Conservation (phyloP, 1,284 basidiomycete genomes). For the Trametes hirsuta region DNA sequence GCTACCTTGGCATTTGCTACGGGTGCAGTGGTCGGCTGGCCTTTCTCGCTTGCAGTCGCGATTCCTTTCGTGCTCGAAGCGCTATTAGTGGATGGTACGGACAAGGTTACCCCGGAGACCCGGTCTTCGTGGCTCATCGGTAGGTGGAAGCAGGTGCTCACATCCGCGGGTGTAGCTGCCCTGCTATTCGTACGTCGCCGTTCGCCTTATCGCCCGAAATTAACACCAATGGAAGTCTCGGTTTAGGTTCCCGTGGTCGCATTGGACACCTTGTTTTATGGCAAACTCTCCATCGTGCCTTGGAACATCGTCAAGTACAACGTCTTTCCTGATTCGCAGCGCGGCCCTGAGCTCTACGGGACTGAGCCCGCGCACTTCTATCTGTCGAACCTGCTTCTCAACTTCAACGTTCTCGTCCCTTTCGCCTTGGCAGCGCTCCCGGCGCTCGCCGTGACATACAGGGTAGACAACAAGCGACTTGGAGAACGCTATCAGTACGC, state of each 20-base stretch:
- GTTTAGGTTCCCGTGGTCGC: slow-evolving; percentile 70
- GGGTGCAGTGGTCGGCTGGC: slow-evolving; percentile 95
- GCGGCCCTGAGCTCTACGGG: slow-evolving; percentile 93
- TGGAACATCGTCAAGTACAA: slow-evolving; percentile 97
- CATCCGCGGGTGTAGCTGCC: slow-evolving; percentile 59
- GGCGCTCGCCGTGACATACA: slow-evolving; percentile 75
- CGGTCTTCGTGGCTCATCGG: slow-evolving; percentile 58
- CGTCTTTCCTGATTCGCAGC: slow-evolving; percentile 76
- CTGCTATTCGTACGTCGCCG: slow-evolving; percentile 65
- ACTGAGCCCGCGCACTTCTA: slow-evolving; percentile 89
- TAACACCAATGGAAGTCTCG: background rate
- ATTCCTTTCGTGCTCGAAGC: slow-evolving; percentile 94
- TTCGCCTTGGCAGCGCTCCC: slow-evolving; percentile 85
- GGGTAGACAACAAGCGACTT: slow-evolving; percentile 79
- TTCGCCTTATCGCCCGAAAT: too few species aligned
- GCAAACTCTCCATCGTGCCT: slow-evolving; percentile 77
- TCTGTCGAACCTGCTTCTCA: slow-evolving; percentile 84
- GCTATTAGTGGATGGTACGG: slow-evolving; percentile 77
- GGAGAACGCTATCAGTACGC: slow-evolving; percentile 59
- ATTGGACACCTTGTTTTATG: slow-evolving; percentile 90
- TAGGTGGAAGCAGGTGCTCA: slow-evolving; percentile 66
- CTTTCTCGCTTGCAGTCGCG: slow-evolving; percentile 86
- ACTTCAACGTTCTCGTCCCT: slow-evolving; percentile 88
- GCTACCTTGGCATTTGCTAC: slow-evolving; percentile 78
- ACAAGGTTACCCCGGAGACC: slow-evolving; percentile 60